A percentile compares a stretch with the other conserved stretches of the same genome.
Conservation (phyloP, 352 stramenopile species). For the Globisporangium cystogenes region DNA sequence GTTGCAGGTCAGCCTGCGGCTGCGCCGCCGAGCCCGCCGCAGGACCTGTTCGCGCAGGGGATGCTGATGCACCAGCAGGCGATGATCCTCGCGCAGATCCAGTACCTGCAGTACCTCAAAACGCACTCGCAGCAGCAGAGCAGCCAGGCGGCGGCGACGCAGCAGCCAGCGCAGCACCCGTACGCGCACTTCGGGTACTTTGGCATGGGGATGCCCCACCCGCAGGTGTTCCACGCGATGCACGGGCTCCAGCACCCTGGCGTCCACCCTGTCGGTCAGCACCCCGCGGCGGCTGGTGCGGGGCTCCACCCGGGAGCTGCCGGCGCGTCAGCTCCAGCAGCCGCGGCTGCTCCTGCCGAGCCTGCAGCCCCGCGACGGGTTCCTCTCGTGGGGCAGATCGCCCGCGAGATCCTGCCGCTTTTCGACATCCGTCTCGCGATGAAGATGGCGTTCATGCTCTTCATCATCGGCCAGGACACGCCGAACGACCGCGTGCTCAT, state of each 20-base stretch:
- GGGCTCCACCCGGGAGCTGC: background rate
- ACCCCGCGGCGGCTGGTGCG: slow-evolving; percentile 1
- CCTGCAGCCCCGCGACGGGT: slow-evolving; percentile 10
- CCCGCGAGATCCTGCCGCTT: slow-evolving; percentile 51
- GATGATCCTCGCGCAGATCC: slow-evolving; percentile 73
- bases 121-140: slow-evolving; percentile 28
- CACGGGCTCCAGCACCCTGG: slow-evolving; percentile 5
- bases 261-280: background rate
- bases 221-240: slow-evolving; percentile 8
- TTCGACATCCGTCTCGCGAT: slow-evolving; percentile 71
- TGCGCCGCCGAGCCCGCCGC: background rate
- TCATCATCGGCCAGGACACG: slow-evolving; percentile 84
- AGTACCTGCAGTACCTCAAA: slow-evolving; percentile 71
- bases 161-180: slow-evolving; percentile 3
- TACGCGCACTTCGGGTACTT: slow-evolving; percentile 14
- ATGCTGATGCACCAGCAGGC: slow-evolving; percentile 77
- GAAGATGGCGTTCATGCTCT: slow-evolving; percentile 88
- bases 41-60: slow-evolving; percentile 46
- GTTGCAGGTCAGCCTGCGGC: slow-evolving; percentile 13
- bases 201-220: slow-evolving; percentile 20
- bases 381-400: slow-evolving; percentile 35
- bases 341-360: slow-evolving; percentile 10
- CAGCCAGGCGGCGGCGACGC: background rate
- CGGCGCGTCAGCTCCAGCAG: background rate
- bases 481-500: slow-evolving; percentile 69